Evolutionary conservation across 768 basidiomycete genomes (phyloP), one percentile per base, ranked within the genome.

Genomic region (Suillus plorans): DNA sequence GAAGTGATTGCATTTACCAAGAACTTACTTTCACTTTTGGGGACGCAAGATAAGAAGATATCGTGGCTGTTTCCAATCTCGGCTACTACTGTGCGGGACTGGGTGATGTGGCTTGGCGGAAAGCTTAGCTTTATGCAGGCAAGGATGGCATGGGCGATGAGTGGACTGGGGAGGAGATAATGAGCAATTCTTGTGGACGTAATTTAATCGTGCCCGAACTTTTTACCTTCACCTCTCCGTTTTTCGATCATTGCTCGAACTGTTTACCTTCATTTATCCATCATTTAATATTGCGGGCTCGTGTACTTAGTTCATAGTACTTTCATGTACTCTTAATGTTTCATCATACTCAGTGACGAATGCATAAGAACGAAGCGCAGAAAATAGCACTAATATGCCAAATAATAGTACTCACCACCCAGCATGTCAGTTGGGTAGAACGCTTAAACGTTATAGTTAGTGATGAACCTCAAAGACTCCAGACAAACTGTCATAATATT

Each of bases 1-100:
- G 68, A 71, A 16, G 77, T 79, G 20, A 81, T 84, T 45, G 64
- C 65, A n/a, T 61, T 80, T 25, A 77, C 80, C 12, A 81, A 82
- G 71, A 63, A 68, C 14, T 66, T 79, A 69, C 64, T 71, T 18
- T 50, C 64, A 16, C 53, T 70, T 13, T 31, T 68, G 37, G 69
- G 69, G n/a, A 5, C 7, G 20, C 28, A 36, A 42, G 28, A 64
- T 49, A 25, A 45, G 61, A 42, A 36, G 5, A 28, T 64, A 25
- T 45, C 60, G 8, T 42, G 63, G 61, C 9, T 31, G 63, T 62
- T 44, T 12, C 63, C 63, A 5, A 22, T 64, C 42, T 62, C 60
- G n/a, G 41, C 37, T 34, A 28, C 28, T 20, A 45, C 63, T 41
- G 37, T 36, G 45, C 58, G 63, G n/a, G 63, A 64, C 44, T 64